A percentile compares a stretch with the other conserved stretches of the same genome.
Conservation (phyloP, 2,329 filamentous ascomycete genomes). For the Epichloe hybrida region DNA sequence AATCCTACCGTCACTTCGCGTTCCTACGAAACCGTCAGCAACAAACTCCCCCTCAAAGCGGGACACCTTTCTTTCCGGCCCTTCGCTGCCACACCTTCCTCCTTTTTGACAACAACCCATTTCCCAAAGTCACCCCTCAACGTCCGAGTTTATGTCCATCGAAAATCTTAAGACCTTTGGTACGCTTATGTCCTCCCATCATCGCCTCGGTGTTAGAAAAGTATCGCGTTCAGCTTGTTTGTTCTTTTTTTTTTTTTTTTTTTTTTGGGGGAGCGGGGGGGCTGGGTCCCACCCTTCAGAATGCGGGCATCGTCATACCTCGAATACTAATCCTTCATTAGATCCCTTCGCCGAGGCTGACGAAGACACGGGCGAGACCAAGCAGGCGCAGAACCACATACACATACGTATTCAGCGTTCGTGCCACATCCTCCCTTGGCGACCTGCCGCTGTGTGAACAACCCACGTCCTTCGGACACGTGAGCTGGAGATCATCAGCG, state of each 20-base stretch:
- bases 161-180: conserved; percentile 96
- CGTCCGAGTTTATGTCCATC: conserved; percentile 95
- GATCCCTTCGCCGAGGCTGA: conserved; percentile 99
- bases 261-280: background rate
- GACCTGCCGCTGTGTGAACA: background rate
- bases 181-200: conserved; percentile 29
- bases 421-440: conserved; percentile 17
- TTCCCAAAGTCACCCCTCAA: conserved; percentile 42
- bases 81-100: conserved; percentile 33
- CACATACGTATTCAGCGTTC: conserved; percentile 99
- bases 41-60: conserved; percentile 24
- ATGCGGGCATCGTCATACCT: conserved; percentile 13
- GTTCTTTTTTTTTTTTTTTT: too few relatives aligned
- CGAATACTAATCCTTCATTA: conserved; percentile 24
- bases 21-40: conserved; percentile 6
- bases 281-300: background rate
- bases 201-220: background rate
- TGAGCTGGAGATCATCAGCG: background rate
- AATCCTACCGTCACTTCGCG: conserved; percentile 3
- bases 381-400: conserved; percentile 95
- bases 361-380: conserved; percentile 93
- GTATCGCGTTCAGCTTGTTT: background rate
- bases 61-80: conserved; percentile 27
- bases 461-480: background rate
- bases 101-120: conserved; percentile 26